These are phyloP conservation scores for Naganishia vishniacii DNA, from an alignment of 768 basidiomycete species.

Conservation along the genomic window DNA sequence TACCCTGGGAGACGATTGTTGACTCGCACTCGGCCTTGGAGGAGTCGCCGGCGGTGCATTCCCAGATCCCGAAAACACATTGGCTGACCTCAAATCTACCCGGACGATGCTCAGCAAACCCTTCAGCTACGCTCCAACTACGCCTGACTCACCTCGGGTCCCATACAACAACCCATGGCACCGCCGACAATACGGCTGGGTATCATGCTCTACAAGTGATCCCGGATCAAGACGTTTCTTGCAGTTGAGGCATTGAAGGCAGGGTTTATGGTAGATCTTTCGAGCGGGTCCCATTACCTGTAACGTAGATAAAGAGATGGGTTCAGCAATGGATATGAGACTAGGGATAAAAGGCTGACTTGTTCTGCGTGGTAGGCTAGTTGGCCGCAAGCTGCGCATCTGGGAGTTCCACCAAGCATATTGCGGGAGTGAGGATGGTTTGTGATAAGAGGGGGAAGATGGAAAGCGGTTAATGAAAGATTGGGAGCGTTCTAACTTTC, in stretches of 20 bases:
- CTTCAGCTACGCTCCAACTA: not conserved
- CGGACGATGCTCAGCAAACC: not conserved
- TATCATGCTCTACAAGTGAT: constrained; percentile 21
- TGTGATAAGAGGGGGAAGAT: not conserved
- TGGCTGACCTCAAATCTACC: constrained; percentile 22
- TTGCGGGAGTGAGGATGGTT: not conserved
- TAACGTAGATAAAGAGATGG: not conserved
- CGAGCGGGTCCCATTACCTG: constrained; percentile 24
- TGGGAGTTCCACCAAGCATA: constrained; percentile 12
- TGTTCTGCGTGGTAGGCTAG: constrained; percentile 28
- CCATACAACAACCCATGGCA: constrained; percentile 25
- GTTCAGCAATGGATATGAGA: not conserved
- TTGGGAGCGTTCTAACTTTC: too few species aligned
- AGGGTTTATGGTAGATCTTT: constrained; percentile 29
- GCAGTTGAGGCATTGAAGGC: constrained; percentile 24
- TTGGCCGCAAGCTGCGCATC: constrained; percentile 16
- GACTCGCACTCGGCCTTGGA: not conserved
- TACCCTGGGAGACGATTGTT: not conserved
- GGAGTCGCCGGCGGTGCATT: constrained; percentile 9
- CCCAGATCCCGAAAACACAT: constrained; percentile 8
- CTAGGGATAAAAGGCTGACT: not conserved
- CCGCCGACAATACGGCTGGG: constrained; percentile 21
- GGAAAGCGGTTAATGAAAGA: too few species aligned
- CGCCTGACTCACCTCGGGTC: constrained; percentile 24
- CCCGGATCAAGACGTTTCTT: constrained; percentile 26